These are phyloP conservation scores for Xylaria sp. DNA, from an alignment of 2,329 filamentous ascomycete species.

Conservation along the genomic window DNA sequence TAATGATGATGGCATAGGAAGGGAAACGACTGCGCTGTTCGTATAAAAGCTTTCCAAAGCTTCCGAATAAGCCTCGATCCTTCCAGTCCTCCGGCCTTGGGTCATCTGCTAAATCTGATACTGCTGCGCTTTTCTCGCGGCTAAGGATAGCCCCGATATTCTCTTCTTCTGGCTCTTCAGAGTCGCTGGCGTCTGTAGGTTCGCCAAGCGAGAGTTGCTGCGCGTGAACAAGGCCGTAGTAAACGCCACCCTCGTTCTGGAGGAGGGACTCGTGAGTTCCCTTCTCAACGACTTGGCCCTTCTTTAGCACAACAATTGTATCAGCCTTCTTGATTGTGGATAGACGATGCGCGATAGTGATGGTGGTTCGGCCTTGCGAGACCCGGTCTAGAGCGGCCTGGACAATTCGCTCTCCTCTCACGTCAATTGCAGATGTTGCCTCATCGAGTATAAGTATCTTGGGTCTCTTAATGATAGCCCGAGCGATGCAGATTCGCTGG, in stretches of 20 bases:
- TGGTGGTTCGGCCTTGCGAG: constrained; percentile 72
- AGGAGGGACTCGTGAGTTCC: constrained; percentile 81
- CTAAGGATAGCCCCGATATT: constrained; percentile 54
- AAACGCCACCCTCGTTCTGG: constrained; percentile 68
- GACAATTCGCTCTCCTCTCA: constrained; percentile 67
- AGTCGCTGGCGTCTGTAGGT: constrained; percentile 53
- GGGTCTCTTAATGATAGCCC: constrained; percentile 78
- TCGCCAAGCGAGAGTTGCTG: constrained; percentile 69
- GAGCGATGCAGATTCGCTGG: constrained; percentile 83
- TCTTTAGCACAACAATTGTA: constrained; percentile 79
- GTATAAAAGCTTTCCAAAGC: constrained; percentile 67
- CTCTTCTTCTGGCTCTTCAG: constrained; percentile 53
- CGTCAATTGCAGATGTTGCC: constrained; percentile 74
- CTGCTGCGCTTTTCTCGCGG: constrained; percentile 59
- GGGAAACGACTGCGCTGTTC: constrained; percentile 66
- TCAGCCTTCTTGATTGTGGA: constrained; percentile 83
- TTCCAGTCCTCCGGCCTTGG: constrained; percentile 49
- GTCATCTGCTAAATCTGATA: constrained; percentile 49
- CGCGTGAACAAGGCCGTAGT: constrained; percentile 73
- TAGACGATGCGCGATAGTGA: constrained; percentile 79
- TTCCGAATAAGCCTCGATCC: constrained; percentile 57
- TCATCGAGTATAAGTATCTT: constrained; percentile 80
- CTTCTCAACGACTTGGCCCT: constrained; percentile 76
- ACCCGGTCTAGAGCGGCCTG: constrained; percentile 72
- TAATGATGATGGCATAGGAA: constrained; percentile 61